Percentiles rank a stretch among this genome's conserved stretches.
phyloP scores from a whole-genome alignment of 1,139 yeast species.

The Candida buenavistaensis region DNA sequence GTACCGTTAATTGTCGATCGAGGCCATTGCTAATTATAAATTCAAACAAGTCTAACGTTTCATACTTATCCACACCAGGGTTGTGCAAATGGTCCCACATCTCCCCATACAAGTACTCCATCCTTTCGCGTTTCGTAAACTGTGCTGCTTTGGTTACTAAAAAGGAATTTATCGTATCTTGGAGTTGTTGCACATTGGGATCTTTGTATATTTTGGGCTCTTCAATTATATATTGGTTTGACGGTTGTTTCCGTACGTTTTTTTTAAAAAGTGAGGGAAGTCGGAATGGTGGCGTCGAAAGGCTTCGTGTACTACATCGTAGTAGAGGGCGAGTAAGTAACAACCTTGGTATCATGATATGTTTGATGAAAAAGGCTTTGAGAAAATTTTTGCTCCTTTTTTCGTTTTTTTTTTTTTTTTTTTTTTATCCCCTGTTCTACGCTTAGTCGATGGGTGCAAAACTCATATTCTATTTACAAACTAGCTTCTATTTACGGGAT shows the following conservation, averaged over 20 bases:
- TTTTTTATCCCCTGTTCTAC: too few relatives aligned
- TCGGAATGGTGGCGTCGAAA: neutral
- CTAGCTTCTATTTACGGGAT: too few relatives aligned
- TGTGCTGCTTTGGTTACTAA: conserved; percentile 1
- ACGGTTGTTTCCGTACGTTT: too few relatives aligned
- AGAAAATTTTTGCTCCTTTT: neutral
- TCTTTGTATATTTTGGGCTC: conserved; percentile 9
- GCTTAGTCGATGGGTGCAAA: too few relatives aligned
- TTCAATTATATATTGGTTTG: conserved; percentile 11
- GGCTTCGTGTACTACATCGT: neutral
- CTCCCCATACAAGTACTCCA: conserved; percentile 6
- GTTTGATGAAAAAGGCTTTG: neutral
- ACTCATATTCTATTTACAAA: too few relatives aligned
- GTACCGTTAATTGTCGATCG: conserved; percentile 7
- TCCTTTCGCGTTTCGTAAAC: conserved; percentile 5
- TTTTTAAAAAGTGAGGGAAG: neutral
- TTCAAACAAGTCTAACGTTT: conserved; percentile 7
- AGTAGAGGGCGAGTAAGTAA: neutral
- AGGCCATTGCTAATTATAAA: conserved; percentile 3
- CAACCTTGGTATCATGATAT: conserved; percentile 1
- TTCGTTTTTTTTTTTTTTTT: too few relatives aligned
- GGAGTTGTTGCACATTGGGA: conserved; percentile 5
- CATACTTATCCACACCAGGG: neutral
- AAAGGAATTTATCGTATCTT: conserved; percentile 9
- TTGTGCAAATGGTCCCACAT: neutral